Conservation (phyloP, 768 basidiomycete species). For the Gymnopilus junonius region DNA sequence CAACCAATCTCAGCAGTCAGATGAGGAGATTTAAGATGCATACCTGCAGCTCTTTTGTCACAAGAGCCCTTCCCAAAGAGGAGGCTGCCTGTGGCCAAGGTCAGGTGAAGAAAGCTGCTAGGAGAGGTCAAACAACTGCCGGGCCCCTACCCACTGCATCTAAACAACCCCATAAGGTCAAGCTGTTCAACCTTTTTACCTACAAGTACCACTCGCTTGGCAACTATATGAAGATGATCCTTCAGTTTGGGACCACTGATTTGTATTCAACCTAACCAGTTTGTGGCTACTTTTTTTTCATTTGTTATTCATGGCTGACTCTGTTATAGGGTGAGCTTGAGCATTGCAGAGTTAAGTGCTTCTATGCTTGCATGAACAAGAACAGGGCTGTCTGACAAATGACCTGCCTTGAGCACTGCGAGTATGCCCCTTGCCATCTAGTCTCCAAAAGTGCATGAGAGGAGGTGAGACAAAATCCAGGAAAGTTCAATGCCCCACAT, state of each 20-base stretch:
- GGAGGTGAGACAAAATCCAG: no score
- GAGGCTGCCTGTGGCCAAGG: slow-evolving; percentile 22
- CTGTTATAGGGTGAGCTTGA: no score
- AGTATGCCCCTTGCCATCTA: no score
- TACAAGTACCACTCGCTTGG: slow-evolving; percentile 23
- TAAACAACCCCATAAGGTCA: neutral
- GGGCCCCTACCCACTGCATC: no score
- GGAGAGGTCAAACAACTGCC: slow-evolving; percentile 16
- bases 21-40: slow-evolving; percentile 26
- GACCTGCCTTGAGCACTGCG: no score
- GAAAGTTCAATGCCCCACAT: no score
- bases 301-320: no score
- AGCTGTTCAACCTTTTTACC: slow-evolving; percentile 7
- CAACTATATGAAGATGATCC: slow-evolving; percentile 17
- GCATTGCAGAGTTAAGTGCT: no score
- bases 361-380: no score
- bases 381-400: no score
- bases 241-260: slow-evolving; percentile 18
- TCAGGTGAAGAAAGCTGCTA: slow-evolving; percentile 6
- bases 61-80: slow-evolving; percentile 28
- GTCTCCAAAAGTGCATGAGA: no score
- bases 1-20: slow-evolving; percentile 29
- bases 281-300: slow-evolving; percentile 18
- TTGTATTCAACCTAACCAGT: slow-evolving; percentile 10
- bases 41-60: slow-evolving; percentile 21